A percentile compares a stretch with the other conserved stretches of the same genome.
phyloP scores from a whole-genome alignment of 2,329 filamentous ascomycete species.

The Aspergillus spinulosporus region DNA sequence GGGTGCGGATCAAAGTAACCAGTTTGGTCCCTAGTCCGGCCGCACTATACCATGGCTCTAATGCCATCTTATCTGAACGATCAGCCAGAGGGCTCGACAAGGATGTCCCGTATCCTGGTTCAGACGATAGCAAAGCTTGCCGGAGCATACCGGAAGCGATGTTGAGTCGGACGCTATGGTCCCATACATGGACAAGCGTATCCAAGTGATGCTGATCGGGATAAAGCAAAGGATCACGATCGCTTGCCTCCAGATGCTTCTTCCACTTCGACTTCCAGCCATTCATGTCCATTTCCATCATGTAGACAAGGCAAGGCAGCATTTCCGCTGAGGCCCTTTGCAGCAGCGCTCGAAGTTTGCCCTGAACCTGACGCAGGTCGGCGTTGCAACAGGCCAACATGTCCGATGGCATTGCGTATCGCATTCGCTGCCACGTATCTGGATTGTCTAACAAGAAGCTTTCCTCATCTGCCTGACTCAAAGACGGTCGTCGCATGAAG shows the following conservation, averaged over 20 bases:
- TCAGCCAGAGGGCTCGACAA: not conserved
- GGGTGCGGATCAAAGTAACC: slow-evolving; percentile 12
- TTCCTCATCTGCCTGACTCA: slow-evolving; percentile 1
- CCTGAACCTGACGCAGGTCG: not conserved
- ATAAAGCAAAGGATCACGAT: no score
- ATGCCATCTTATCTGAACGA: slow-evolving; percentile 1
- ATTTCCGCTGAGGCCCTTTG: not conserved
- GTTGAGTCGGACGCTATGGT: not conserved
- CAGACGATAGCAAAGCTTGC: not conserved
- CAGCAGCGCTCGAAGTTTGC: not conserved
- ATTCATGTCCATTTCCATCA: not conserved
- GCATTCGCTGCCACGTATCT: not conserved
- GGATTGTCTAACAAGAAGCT: not conserved
- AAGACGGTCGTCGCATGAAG: not conserved
- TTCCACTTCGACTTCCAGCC: not conserved
- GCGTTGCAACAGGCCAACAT: not conserved
- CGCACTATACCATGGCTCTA: slow-evolving; percentile 5
- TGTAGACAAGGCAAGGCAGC: not conserved
- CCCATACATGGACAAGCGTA: not conserved
- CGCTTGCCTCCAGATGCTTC: not conserved
- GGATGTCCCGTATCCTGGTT: not conserved
- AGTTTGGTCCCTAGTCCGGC: slow-evolving; percentile 3
- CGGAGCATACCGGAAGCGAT: not conserved
- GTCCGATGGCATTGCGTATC: not conserved
- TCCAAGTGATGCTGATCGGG: not conserved